Evolutionary conservation across 768 basidiomycete species (phyloP).

Genomic region (Lactarius evosmus): DNA sequence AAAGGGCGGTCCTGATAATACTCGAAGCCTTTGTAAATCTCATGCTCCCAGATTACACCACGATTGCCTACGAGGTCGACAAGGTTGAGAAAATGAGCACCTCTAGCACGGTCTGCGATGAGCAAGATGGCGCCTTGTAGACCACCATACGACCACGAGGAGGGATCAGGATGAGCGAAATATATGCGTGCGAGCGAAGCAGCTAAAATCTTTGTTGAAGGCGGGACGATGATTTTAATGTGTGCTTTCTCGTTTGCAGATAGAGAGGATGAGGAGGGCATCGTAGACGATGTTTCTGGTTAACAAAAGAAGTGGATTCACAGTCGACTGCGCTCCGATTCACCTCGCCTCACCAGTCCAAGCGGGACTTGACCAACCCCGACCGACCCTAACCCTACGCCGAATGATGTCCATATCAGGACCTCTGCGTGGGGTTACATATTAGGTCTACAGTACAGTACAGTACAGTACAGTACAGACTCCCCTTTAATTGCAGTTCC

Average conservation of each 20-base stretch:
- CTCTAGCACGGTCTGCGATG: constrained; percentile 54
- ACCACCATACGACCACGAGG: constrained; percentile 83
- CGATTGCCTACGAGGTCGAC: constrained; percentile 83
- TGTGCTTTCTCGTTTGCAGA: constrained; percentile 72
- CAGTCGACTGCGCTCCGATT: neutral
- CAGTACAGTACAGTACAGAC: too few relatives aligned
- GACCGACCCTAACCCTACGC: neutral
- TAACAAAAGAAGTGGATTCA: too few relatives aligned
- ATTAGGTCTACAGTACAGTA: too few relatives aligned
- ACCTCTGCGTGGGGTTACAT: too few relatives aligned
- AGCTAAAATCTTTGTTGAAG: constrained; percentile 62
- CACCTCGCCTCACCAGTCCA: neutral
- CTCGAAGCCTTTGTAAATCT: constrained; percentile 78
- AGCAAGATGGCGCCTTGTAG: constrained; percentile 84
- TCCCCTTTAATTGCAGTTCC: too few relatives aligned
- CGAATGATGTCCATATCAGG: neutral
- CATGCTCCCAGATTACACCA: constrained; percentile 91
- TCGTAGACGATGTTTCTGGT: constrained; percentile 32
- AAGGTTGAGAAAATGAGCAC: constrained; percentile 63
- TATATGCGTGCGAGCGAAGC: constrained; percentile 89
- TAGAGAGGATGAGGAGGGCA: constrained; percentile 74
- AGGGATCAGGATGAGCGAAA: constrained; percentile 75
- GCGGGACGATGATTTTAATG: constrained; percentile 61
- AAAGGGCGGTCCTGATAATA: constrained; percentile 82
- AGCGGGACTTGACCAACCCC: neutral